phyloP scores from a whole-genome alignment of 2,329 filamentous ascomycete genomes.

The Akanthomyces muscarius region DNA sequence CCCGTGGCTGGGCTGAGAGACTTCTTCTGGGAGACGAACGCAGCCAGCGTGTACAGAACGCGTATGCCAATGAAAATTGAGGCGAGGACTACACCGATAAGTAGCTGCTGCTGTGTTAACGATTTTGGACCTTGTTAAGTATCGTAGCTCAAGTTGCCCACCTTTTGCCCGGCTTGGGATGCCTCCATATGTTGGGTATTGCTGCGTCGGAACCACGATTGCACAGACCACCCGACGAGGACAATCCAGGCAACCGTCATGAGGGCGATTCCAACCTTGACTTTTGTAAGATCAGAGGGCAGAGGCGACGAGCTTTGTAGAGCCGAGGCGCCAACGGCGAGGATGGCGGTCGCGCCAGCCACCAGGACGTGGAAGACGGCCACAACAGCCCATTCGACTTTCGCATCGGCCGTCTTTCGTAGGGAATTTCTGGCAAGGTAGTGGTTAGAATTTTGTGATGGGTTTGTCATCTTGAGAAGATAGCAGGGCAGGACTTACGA shows the following conservation, averaged over 20 bases:
- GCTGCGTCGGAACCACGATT: slow-evolving; percentile 1
- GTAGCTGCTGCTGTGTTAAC: background rate
- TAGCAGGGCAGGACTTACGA: slow-evolving; percentile 24
- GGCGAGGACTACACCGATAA: background rate
- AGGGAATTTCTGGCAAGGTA: background rate
- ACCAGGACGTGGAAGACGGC: slow-evolving; percentile 1
- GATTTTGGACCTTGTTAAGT: too few species aligned
- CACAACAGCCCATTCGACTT: slow-evolving; percentile 13
- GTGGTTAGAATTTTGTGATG: background rate
- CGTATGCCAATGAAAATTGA: slow-evolving; percentile 13
- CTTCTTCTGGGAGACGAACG: slow-evolving; percentile 10
- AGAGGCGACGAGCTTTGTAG: slow-evolving; percentile 3
- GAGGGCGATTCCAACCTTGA: slow-evolving; percentile 14
- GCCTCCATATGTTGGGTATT: background rate
- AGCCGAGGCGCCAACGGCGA: slow-evolving; percentile 11
- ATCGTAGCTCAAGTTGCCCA: background rate
- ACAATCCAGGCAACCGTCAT: slow-evolving; percentile 3
- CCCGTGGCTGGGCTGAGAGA: slow-evolving; percentile 4
- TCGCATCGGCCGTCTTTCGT: background rate
- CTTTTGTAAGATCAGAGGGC: slow-evolving; percentile 6
- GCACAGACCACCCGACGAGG: background rate
- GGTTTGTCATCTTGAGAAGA: background rate
- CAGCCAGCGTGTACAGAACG: slow-evolving; percentile 11
- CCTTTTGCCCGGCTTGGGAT: slow-evolving; percentile 3
- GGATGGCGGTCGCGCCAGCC: slow-evolving; percentile 12